Conservation (phyloP, 148 eudicot genomes). For the Rhododendron williamsianum region DNA sequence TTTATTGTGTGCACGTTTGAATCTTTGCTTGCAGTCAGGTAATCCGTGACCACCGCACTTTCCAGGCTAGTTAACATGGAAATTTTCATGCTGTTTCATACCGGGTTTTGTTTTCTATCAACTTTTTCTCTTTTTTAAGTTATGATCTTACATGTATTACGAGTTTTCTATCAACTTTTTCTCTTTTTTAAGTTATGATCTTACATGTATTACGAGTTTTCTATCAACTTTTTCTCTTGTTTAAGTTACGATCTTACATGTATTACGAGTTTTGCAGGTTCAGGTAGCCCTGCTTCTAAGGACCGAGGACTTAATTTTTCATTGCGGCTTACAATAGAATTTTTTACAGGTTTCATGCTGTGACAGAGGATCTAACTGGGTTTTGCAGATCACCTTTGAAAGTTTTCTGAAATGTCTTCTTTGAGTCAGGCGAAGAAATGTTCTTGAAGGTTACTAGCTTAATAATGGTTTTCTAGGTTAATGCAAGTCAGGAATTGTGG, state of each 20-base stretch:
- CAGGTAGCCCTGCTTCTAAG: conserved; percentile 22
- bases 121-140: not conserved
- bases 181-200: not conserved
- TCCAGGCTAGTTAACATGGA: conserved; percentile 3
- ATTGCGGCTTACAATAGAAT: conserved; percentile 14
- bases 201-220: not conserved
- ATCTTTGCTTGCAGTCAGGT: conserved; percentile 11
- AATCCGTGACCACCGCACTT: conserved; percentile 8
- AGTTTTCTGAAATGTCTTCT: not conserved
- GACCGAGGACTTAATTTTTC: conserved; percentile 5
- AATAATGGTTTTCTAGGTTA: not conserved
- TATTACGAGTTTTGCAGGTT: conserved; percentile 20
- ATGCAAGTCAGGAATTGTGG: not conserved
- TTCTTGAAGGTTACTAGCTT: not conserved
- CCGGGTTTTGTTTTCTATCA: conserved; percentile 5
- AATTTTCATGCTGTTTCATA: not conserved
- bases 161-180: not conserved
- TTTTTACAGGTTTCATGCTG: conserved; percentile 23
- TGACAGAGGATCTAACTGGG: conserved; percentile 13
- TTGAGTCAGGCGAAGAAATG: not conserved
- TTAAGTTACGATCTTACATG: conserved; percentile 6
- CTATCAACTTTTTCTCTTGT: not conserved
- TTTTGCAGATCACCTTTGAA: conserved; percentile 9
- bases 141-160: conserved; percentile 2
- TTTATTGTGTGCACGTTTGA: not conserved